A percentile compares a stretch with the other conserved stretches of the same genome.
Evolutionary conservation across 306 rosid genomes (phyloP).

Genomic region (Vigna radiata): DNA sequence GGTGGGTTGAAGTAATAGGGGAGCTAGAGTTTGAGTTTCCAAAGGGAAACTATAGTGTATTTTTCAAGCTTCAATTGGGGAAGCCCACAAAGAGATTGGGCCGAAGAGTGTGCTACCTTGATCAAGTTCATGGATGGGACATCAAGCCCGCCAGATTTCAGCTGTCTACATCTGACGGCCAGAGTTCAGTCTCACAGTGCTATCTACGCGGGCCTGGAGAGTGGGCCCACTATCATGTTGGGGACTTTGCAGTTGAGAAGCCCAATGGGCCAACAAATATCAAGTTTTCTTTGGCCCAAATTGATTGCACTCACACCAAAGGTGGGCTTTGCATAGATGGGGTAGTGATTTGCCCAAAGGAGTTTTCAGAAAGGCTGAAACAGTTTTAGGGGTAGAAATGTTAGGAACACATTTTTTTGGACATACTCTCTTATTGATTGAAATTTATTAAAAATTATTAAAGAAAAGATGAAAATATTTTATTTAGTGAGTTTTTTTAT

Average conservation of each 20-base stretch:
- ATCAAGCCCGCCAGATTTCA: constrained; percentile 78
- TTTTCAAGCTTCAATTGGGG: constrained; percentile 79
- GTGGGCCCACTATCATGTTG: constrained; percentile 71
- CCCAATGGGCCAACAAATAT: constrained; percentile 48
- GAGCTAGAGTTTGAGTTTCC: constrained; percentile 83
- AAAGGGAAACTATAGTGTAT: constrained; percentile 63
- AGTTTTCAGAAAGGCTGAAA: constrained; percentile 35
- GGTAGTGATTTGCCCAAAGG: constrained; percentile 60
- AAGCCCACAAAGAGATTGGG: constrained; percentile 63
- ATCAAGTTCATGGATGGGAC: constrained; percentile 90
- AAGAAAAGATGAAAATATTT: no score
- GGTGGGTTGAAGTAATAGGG: constrained; percentile 91
- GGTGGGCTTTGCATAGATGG: constrained; percentile 89
- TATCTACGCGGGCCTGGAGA: constrained; percentile 58
- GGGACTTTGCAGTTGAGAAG: constrained; percentile 59
- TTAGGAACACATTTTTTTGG: no score
- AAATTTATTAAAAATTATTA: no score
- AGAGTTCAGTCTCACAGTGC: constrained; percentile 53
- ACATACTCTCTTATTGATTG: no score
- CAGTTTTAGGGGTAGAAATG: constrained; percentile 25
- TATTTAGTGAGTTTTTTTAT: no score
- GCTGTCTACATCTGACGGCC: constrained; percentile 71
- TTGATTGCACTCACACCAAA: constrained; percentile 92
- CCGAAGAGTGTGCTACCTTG: constrained; percentile 55
- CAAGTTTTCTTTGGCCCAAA: constrained; percentile 81